Evolutionary conservation across 2,329 filamentous ascomycete species (phyloP), one percentile per base, ranked within the genome.

Genomic region (Leptographium galeiforme): DNA sequence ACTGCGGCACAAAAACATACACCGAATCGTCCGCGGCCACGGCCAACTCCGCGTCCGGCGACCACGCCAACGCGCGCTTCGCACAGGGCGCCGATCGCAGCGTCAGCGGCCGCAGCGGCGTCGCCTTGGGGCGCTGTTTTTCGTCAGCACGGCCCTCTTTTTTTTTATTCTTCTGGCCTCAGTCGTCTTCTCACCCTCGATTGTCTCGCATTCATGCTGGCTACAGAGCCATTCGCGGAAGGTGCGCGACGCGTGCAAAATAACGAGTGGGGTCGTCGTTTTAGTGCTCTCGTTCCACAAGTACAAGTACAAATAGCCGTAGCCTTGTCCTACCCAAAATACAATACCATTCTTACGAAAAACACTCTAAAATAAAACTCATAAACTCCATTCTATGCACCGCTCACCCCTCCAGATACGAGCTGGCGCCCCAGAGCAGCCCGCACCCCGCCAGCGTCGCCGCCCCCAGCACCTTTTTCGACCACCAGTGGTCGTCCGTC

Each of bases 401-500:
- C 44, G 34, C 36, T 50, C 34, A 59, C 12, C 43, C 57, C 52
- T 68, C 77, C 38, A 83, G 54, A 52, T 75, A 76, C 2, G 78
- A 78, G 6, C 78, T 75, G 19, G 80, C 57, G 6, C 70, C 73
- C 81, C 81, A 84, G 2, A 83, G 65, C 46, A 78, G 64, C 11
- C 73, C 76, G 60, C 81, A 84, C 1, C 78, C 81, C n/a, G 72
- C 75, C 51, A 86, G 66, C 8, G 78, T 78, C 19, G 78, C 76
- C 5, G 76, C 78, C n/a, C 82, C 81, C 34, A 79, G 67, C 2
- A 77, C 67, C 66, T 82, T 84, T 70, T 82, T 85, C 2, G 71
- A 76, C 75, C 79, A 84, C 79, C 82, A 85, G 53, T 78, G 77
- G 38, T 82, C 76, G 52, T 84, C 79, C 3, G 77, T 82, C 50